phyloP scores from a whole-genome alignment of 225 moss, liverwort and hornwort species.

The Neckera pumila region DNA sequence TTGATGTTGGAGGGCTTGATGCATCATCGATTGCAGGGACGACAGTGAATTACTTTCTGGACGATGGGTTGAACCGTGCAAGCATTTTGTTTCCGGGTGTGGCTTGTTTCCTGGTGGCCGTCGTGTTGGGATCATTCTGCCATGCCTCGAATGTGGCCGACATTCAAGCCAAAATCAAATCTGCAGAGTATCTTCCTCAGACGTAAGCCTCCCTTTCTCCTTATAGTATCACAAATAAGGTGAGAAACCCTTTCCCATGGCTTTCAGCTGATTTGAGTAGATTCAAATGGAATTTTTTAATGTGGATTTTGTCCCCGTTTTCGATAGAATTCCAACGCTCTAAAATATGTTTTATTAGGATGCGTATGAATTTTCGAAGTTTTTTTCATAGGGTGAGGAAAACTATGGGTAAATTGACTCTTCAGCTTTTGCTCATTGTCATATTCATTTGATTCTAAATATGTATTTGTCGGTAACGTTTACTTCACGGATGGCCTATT shows the following conservation, averaged over 20 bases:
- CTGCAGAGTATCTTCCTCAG: slow-evolving; percentile 15
- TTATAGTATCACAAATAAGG: background rate
- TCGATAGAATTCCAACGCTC: background rate
- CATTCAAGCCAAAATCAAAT: slow-evolving; percentile 40
- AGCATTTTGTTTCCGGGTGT: slow-evolving; percentile 70
- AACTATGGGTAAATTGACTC: background rate
- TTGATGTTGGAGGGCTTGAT: background rate
- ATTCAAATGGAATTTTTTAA: background rate
- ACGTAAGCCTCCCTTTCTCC: slow-evolving; percentile 1
- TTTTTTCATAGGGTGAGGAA: background rate
- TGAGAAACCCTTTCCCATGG: background rate
- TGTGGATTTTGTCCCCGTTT: background rate
- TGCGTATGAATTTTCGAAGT: background rate
- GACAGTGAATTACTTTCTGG: slow-evolving; percentile 70
- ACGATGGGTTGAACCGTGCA: slow-evolving; percentile 61
- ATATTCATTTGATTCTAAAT: background rate
- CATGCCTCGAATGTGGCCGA: slow-evolving; percentile 76
- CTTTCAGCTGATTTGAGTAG: background rate
- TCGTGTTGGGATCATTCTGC: slow-evolving; percentile 64
- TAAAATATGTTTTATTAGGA: background rate
- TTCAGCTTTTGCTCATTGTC: background rate
- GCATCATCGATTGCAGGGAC: slow-evolving; percentile 38
- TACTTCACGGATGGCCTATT: background rate
- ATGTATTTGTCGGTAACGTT: background rate
- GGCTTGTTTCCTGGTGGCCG: slow-evolving; percentile 67